Evolutionary conservation across 495 filamentous ascomycete species (phyloP), one percentile per base, ranked within the genome.

Genomic region (Tirmania nivea): DNA sequence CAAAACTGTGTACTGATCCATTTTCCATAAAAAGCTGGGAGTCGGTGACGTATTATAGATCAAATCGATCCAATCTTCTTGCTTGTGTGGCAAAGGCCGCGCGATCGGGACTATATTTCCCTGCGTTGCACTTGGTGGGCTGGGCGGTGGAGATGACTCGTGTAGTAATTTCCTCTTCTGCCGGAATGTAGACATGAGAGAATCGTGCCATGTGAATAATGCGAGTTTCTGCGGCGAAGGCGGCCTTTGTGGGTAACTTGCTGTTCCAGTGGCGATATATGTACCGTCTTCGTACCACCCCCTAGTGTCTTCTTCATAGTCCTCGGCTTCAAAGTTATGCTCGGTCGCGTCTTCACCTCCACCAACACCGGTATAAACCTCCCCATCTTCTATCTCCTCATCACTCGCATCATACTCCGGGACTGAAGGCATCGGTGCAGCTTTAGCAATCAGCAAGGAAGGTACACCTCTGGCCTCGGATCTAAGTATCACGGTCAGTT

Each of bases 381-480:
- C 53, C 25, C 42, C 53, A 52, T 53, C 53, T 20, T 55, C 52
- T 4, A 47, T 25, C 14, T 54, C 51, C 19, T 59, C 52, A 21
- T 54, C 50, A 3, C 54, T 52, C 19, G 51, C 53, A 49, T 55
- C 56, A 47, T 57, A 55, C 21, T 55, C 45, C 11, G 21, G 35
- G 19, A 21, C 48, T 25, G 34, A 9, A 49, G 42, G 16, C 35
- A 58, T 10, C 39, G 59, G 52, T 50, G 54, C 37, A 25, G 55
- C 12, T 61, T 52, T 53, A 55, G 57, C 70, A 55, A 64, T 67
- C 63, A 63, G 73, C 2, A 87, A 69, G 37, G 75, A 69, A 0
- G 83, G 83, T n/a, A 88, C 73, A 8, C 69, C 65, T 53, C 71
- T 79, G 19, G 84, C 84, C 72, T 87, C 78, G 47, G 77, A 75